Base-by-base conservation (phyloP, 805 yeast genomes). In the Kuraishia molischiana region DNA sequence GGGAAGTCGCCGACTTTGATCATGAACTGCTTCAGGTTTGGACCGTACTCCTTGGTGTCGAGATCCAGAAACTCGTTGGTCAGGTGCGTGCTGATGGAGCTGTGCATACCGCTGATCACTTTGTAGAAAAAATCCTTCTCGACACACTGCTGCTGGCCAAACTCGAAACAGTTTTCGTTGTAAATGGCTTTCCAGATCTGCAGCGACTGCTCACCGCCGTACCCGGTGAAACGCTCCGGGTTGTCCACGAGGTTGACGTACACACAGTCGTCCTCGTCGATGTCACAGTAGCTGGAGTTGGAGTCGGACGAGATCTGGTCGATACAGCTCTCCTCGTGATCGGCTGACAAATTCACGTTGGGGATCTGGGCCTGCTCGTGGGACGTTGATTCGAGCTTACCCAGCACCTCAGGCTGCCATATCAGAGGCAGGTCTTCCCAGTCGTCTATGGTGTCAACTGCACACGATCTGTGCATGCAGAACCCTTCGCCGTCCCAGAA, bases 221-320 rank as follows among this genome's bases (percentile, higher is more conserved):
- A 92, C 0, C 98, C 98, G 0, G 98, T 94, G 62, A 85, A 92
- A 51, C 97, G 69, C 59, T 92, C 99, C 1, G 95, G 96, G 53
- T 94, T 94, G 38, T 83, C 85, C 17, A 80, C 67, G 40, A 92
- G 69, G 51, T 89, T 86, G 21, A 92, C 95, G 49, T 81, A 80
- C 1, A 86, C 96, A 38, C 87, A 78, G 42, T 77, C 72, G 34
- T 72, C 69, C 35, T 67, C 69, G 49, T 77, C 85, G 29, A 79
- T 60, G 52, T 79, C 84, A 52, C 85, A 78, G 61, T 81, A 84
- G 50, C 80, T 85, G 40, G 71, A 59, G 46, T 74, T 78, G 17
- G 35, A 22, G 4, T 17, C 14, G 6, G 28, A 8, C 36, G 65
- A 64, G 40, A 41, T 40, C 31, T 24, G 34, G 17, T 44, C 46